These are phyloP conservation scores for Rhynchospora tenuis DNA, from an alignment of 176 grass and related monocot genomes.

Conservation along the genomic window DNA sequence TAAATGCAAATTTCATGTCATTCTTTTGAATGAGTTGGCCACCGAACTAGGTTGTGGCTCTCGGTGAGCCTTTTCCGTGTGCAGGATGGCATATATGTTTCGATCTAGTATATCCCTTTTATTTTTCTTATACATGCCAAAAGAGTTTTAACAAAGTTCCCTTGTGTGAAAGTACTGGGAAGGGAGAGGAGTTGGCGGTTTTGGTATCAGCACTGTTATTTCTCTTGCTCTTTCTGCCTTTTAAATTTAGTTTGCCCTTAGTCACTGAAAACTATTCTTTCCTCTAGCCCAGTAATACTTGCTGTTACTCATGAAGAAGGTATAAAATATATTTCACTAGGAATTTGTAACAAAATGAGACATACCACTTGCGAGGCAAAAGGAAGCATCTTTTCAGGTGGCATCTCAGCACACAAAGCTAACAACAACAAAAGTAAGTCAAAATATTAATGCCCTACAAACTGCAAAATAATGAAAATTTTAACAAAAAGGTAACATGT, in stretches of 20 bases:
- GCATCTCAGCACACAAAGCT: slow-evolving; percentile 65
- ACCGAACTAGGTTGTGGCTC: background rate
- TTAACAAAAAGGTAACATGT: background rate
- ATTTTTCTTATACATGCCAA: background rate
- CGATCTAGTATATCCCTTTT: background rate
- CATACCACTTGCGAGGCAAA: slow-evolving; percentile 79
- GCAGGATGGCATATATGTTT: background rate
- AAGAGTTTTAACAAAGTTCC: no score
- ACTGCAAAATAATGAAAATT: background rate
- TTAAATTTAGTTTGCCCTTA: background rate
- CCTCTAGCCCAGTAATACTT: background rate
- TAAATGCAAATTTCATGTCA: background rate
- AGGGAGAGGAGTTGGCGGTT: background rate
- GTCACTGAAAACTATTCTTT: background rate
- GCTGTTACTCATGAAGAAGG: background rate
- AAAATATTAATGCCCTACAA: slow-evolving; percentile 1
- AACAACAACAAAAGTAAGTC: slow-evolving; percentile 4
- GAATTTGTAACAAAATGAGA: background rate
- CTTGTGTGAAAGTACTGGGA: background rate
- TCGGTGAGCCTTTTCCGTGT: background rate
- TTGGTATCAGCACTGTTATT: background rate
- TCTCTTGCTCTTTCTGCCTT: background rate
- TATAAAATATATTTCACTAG: background rate
- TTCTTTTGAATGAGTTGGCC: background rate
- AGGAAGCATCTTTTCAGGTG: slow-evolving; percentile 75